Evolutionary conservation across 2,329 filamentous ascomycete species (phyloP).

Genomic region (Dactylellina drechsleri): DNA sequence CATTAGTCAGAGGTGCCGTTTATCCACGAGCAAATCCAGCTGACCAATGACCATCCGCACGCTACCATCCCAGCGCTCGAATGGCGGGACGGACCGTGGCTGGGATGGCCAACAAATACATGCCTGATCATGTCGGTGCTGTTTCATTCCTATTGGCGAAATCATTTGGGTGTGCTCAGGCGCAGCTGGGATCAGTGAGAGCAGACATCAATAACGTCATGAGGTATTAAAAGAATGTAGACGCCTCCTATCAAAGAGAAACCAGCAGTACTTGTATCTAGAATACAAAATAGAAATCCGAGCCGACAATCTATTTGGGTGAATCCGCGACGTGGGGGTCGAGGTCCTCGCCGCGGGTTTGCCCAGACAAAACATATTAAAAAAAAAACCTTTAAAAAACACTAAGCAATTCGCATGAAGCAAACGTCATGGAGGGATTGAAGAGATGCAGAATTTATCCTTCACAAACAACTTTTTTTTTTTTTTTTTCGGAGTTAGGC

Average conservation of each 20-base stretch:
- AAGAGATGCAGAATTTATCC: too few relatives aligned
- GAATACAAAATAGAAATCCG: too few relatives aligned
- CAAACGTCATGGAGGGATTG: too few relatives aligned
- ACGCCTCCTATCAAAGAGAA: background rate
- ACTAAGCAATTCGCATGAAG: too few relatives aligned
- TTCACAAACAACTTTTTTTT: too few relatives aligned
- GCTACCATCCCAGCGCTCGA: slow-evolving; percentile 32
- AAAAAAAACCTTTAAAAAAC: background rate
- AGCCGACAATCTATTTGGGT: too few relatives aligned
- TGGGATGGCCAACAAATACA: slow-evolving; percentile 39
- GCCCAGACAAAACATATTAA: too few relatives aligned
- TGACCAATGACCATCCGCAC: slow-evolving; percentile 12
- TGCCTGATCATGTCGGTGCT: slow-evolving; percentile 39
- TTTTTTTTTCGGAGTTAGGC: slow-evolving; percentile 19
- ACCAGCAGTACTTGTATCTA: too few relatives aligned
- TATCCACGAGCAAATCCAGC: too few relatives aligned
- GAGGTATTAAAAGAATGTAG: slow-evolving; percentile 19
- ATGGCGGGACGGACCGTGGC: slow-evolving; percentile 53
- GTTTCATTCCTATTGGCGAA: slow-evolving; percentile 42
- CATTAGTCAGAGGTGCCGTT: too few relatives aligned
- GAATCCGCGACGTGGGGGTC: too few relatives aligned
- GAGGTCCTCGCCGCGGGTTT: too few relatives aligned
- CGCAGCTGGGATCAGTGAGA: background rate
- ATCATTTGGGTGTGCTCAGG: background rate
- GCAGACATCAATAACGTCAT: slow-evolving; percentile 47